These are phyloP conservation scores for Cotoneaster glaucophyllus DNA, from an alignment of 306 rosid genomes.

Conservation along the genomic window DNA sequence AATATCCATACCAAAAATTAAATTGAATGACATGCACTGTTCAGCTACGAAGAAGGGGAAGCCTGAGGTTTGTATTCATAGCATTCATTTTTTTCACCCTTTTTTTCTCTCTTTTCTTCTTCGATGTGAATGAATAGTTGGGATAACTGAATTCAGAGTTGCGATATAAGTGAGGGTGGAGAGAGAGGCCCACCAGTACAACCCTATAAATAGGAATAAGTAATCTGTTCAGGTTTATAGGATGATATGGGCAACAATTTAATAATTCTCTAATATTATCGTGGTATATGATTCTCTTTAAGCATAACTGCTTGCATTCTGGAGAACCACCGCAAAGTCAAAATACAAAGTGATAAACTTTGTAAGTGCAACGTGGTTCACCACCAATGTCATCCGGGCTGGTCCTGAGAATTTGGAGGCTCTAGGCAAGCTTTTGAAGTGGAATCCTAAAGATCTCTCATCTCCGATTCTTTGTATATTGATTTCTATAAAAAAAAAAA, in stretches of 20 bases:
- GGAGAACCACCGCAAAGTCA: background rate
- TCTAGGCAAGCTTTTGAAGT: too few species aligned
- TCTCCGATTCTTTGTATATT: too few species aligned
- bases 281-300: too few species aligned
- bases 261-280: too few species aligned
- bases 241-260: too few species aligned
- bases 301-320: background rate
- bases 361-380: too few species aligned
- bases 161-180: background rate
- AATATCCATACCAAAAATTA: conserved; percentile 10
- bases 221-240: background rate
- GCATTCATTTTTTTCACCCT: background rate
- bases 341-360: too few species aligned
- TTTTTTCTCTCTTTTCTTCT: background rate
- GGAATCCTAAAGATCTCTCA: too few species aligned
- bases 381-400: too few species aligned
- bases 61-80: background rate
- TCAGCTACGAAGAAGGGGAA: conserved; percentile 1
- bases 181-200: background rate
- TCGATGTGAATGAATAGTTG: background rate
- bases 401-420: too few species aligned
- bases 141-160: background rate
- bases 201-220: background rate
- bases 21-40: conserved; percentile 32
- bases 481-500: too few species aligned